Evolutionary conservation across 495 filamentous ascomycete species (phyloP), one percentile per base, ranked within the genome.

Genomic region (Talaromyces proteolyticus): DNA sequence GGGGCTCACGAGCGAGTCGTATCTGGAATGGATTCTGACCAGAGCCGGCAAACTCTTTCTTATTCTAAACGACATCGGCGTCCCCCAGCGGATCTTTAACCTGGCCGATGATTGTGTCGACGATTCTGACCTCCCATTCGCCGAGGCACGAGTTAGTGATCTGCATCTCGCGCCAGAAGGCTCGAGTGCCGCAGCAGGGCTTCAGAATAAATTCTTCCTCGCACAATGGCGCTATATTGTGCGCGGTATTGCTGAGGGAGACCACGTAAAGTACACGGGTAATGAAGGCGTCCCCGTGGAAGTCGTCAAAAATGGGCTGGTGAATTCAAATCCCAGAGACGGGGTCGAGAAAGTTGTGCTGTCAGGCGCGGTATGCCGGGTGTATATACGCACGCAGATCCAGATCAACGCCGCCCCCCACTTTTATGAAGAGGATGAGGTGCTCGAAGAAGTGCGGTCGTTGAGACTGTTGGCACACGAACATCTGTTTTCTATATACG

Each of bases 1-100:
- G 59, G 88, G 85, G 11, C 65, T 96, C 54, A 96, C 91, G 1
- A 88, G 89, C 57, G 85, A 89, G 54, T 94, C 89, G 1, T 97
- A 96, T 59, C 83, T 89, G 66, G 91, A 96, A 56, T 94, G 88
- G 87, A 94, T 97, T 51, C 72, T 94, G 44, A 69, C 85, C 52
- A 86, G 84, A 56, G 85, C 88, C 3, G 85, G 79, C 54, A 79
- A 83, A 49, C 77, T 95, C 47, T 97, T 95, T 55, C 75, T 97
- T 25, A 87, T 91, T 25, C 76, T 96, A 25, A 74, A 82, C 37
- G 86, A 91, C 50, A 73, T 95, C 44, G 88, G 85, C 0, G 79
- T 89, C 11, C 84, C 91, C 0, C 85, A 89, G 51, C 86, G 86
- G 64, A 94, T 96, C 44, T 96, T 96, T 57, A 79, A 82, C 16